Evolutionary conservation across 1,284 basidiomycete species (phyloP).

Genomic region (Ganoderma meredithae): DNA sequence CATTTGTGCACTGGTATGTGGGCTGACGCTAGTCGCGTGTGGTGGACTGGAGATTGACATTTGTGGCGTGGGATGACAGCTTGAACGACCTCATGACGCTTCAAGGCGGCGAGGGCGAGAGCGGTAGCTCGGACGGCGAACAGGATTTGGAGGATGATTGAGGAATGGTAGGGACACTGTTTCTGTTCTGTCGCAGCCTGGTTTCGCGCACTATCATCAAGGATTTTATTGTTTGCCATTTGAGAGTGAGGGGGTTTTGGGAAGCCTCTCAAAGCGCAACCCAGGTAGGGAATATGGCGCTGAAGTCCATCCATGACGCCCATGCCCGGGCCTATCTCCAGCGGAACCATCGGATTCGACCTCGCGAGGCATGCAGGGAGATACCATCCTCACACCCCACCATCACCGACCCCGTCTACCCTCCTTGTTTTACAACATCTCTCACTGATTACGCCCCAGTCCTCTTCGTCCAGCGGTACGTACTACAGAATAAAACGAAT

Average conservation of each 20-base stretch:
- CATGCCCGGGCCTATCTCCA: too few species aligned
- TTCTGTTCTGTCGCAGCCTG: too few species aligned
- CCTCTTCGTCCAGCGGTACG: background rate
- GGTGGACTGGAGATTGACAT: background rate
- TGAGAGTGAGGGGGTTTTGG: too few species aligned
- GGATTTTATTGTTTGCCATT: too few species aligned
- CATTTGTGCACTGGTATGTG: constrained; percentile 85
- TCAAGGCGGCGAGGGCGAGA: constrained; percentile 48
- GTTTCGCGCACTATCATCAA: too few species aligned
- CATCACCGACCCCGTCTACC: background rate
- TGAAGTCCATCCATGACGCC: too few species aligned
- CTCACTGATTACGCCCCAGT: too few species aligned
- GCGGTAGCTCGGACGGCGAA: constrained; percentile 38
- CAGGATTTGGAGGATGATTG: background rate
- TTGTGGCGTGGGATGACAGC: constrained; percentile 44
- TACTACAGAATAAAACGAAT: background rate
- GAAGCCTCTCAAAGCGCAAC: too few species aligned
- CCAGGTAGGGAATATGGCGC: too few species aligned
- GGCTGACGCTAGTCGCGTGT: background rate
- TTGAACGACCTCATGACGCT: constrained; percentile 74
- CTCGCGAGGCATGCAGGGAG: too few species aligned
- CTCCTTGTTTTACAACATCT: background rate
- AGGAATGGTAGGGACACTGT: too few species aligned
- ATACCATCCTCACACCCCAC: background rate
- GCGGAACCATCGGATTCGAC: too few species aligned